Percentiles rank a stretch among this genome's conserved stretches.
These are phyloP conservation scores for Daldinia sp. DNA, from an alignment of 2,329 filamentous ascomycete species.

Conservation along the genomic window DNA sequence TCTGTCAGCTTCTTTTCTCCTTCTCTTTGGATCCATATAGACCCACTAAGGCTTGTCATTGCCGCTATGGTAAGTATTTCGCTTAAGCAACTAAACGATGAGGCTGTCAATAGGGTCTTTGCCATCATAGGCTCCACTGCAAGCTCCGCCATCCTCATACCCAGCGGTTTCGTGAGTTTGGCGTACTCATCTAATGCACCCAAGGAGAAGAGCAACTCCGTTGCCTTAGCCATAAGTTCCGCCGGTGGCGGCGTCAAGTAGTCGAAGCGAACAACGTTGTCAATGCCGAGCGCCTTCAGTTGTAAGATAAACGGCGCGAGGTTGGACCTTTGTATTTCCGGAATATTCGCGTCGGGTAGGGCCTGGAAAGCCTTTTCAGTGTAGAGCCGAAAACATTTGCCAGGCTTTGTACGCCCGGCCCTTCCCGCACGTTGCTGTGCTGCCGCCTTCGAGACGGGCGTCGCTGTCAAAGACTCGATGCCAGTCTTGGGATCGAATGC, in stretches of 20 bases:
- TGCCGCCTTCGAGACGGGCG: slow-evolving; percentile 86
- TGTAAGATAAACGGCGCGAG: slow-evolving; percentile 88
- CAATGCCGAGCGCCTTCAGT: slow-evolving; percentile 92
- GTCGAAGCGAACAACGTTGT: slow-evolving; percentile 90
- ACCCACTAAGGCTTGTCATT: slow-evolving; percentile 88
- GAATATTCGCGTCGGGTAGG: slow-evolving; percentile 77
- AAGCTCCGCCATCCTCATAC: slow-evolving; percentile 89
- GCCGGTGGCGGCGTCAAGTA: slow-evolving; percentile 88
- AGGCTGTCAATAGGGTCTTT: slow-evolving; percentile 80
- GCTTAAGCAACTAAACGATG: slow-evolving; percentile 77
- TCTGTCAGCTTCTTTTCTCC: slow-evolving; percentile 80
- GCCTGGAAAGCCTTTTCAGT: slow-evolving; percentile 75
- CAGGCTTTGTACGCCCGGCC: slow-evolving; percentile 86
- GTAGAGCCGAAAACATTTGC: slow-evolving; percentile 94
- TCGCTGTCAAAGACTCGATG: slow-evolving; percentile 86
- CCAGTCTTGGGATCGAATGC: slow-evolving; percentile 85
- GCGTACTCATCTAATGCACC: slow-evolving; percentile 90
- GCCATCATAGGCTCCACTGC: slow-evolving; percentile 96
- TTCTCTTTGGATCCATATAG: slow-evolving; percentile 83
- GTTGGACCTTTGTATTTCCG: slow-evolving; percentile 92
- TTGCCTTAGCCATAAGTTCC: slow-evolving; percentile 82
- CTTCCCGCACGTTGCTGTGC: slow-evolving; percentile 91
- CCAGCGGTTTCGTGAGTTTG: slow-evolving; percentile 88
- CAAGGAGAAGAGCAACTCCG: slow-evolving; percentile 87
- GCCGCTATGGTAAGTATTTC: slow-evolving; percentile 93